Evolutionary conservation across 169 alveolate genomes (phyloP).

Genomic region (Eimeria maxima): DNA sequence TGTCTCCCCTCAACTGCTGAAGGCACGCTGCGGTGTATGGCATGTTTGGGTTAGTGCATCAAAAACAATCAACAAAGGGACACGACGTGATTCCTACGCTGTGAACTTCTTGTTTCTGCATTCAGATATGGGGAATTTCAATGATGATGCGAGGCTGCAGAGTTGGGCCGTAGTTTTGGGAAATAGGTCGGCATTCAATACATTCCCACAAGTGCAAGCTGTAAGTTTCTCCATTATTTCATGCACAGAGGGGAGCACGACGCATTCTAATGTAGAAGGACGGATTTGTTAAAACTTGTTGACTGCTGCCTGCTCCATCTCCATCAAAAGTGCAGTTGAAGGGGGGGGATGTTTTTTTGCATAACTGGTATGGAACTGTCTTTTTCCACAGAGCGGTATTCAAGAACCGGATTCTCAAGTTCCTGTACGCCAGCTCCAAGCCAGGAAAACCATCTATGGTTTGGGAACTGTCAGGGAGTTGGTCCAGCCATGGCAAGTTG

Average conservation of each 20-base stretch:
- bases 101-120: background rate
- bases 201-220: background rate
- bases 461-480: background rate
- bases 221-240: background rate
- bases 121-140: background rate
- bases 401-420: constrained; percentile 11
- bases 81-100: background rate
- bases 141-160: constrained; percentile 7
- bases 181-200: background rate
- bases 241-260: background rate
- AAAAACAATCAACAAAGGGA: background rate
- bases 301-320: background rate
- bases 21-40: background rate
- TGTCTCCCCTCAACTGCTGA: background rate
- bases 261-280: background rate
- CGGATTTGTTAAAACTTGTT: background rate
- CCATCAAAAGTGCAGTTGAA: background rate
- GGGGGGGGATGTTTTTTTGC: background rate
- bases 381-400: constrained; percentile 39
- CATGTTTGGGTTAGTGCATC: background rate
- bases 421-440: background rate
- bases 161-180: constrained; percentile 39
- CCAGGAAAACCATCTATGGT: background rate
- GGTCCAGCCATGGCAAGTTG: constrained; percentile 22
- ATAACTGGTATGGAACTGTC: background rate